A percentile compares a stretch with the other conserved stretches of the same genome.
phyloP scores from a whole-genome alignment of 352 stramenopile species.

The Phytophthora niederhauseri region DNA sequence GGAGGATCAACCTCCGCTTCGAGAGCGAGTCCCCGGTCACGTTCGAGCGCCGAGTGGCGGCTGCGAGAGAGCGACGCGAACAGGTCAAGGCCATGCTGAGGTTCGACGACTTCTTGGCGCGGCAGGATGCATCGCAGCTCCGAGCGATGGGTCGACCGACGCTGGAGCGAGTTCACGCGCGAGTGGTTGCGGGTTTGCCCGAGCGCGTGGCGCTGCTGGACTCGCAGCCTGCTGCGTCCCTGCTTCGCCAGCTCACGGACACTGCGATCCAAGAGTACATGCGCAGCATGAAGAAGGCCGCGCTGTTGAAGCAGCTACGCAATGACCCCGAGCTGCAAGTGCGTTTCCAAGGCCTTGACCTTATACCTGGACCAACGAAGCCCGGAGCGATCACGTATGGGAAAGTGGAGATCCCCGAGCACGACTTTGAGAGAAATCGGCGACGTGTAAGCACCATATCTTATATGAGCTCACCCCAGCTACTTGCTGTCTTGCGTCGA shows the following conservation, averaged over 20 bases:
- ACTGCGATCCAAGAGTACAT: conserved; percentile 91
- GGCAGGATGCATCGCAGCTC: conserved; percentile 75
- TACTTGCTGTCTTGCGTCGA: conserved; percentile 84
- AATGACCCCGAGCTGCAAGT: conserved; percentile 60
- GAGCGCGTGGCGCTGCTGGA: conserved; percentile 64
- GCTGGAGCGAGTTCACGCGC: conserved; percentile 85
- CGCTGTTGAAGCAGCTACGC: conserved; percentile 72
- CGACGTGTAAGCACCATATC: conserved; percentile 50
- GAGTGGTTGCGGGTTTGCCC: conserved; percentile 83
- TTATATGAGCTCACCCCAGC: conserved; percentile 62
- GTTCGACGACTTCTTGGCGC: conserved; percentile 91
- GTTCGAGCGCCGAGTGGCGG: conserved; percentile 82
- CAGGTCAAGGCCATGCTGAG: conserved; percentile 87
- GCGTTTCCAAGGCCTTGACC: conserved; percentile 74
- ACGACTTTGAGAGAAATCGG: conserved; percentile 68
- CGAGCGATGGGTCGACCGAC: conserved; percentile 79
- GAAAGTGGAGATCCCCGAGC: conserved; percentile 81
- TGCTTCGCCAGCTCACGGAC: conserved; percentile 89
- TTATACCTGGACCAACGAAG: conserved; percentile 42
- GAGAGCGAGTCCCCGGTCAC: conserved; percentile 67
- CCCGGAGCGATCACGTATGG: conserved; percentile 49
- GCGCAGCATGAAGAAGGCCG: conserved; percentile 93
- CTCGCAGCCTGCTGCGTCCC: conserved; percentile 52
- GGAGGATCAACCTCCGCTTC: conserved; percentile 93
- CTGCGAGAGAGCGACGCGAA: conserved; percentile 65